These are phyloP conservation scores for Pythium coloratum DNA, from an alignment of 352 stramenopile genomes.

Conservation along the genomic window DNA sequence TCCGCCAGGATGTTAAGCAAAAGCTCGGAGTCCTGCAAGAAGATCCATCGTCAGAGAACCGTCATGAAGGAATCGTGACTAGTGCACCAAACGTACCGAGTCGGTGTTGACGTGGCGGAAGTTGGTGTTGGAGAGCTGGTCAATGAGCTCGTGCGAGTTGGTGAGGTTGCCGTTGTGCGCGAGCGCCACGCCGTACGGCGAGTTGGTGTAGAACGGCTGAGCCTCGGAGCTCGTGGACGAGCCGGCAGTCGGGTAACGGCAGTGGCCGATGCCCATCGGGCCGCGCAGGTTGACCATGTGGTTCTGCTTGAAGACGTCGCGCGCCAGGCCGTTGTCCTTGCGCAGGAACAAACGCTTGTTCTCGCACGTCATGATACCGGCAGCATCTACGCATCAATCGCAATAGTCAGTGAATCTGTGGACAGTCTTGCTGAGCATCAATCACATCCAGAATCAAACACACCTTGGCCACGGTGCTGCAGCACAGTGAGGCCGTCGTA, in stretches of 20 bases:
- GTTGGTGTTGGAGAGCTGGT: slow-evolving; percentile 91
- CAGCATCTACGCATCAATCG: slow-evolving; percentile 54
- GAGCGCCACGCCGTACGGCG: slow-evolving; percentile 97
- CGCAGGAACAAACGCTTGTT: slow-evolving; percentile 94
- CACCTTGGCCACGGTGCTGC: slow-evolving; percentile 97
- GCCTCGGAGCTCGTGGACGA: slow-evolving; percentile 89
- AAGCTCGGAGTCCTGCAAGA: slow-evolving; percentile 94
- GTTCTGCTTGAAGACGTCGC: slow-evolving; percentile 98
- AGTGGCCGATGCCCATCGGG: slow-evolving; percentile 97
- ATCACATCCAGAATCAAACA: neutral
- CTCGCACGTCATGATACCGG: slow-evolving; percentile 96
- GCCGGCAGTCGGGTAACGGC: slow-evolving; percentile 97
- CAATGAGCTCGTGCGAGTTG: slow-evolving; percentile 95
- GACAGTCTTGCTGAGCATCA: neutral
- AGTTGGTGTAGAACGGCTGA: slow-evolving; percentile 99
- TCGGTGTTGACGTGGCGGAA: slow-evolving; percentile 98
- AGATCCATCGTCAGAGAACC: neutral
- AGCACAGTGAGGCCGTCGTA: slow-evolving; percentile 98
- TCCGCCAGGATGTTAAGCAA: slow-evolving; percentile 99
- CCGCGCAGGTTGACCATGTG: slow-evolving; percentile 96
- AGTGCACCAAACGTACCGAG: slow-evolving; percentile 51
- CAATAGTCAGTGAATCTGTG: neutral
- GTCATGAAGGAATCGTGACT: neutral
- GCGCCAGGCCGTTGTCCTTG: slow-evolving; percentile 98
- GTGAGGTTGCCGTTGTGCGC: slow-evolving; percentile 99